A percentile compares a stretch with the other conserved stretches of the same genome.
Evolutionary conservation across 2,329 filamentous ascomycete genomes (phyloP).

Genomic region (Xylariales sp.): DNA sequence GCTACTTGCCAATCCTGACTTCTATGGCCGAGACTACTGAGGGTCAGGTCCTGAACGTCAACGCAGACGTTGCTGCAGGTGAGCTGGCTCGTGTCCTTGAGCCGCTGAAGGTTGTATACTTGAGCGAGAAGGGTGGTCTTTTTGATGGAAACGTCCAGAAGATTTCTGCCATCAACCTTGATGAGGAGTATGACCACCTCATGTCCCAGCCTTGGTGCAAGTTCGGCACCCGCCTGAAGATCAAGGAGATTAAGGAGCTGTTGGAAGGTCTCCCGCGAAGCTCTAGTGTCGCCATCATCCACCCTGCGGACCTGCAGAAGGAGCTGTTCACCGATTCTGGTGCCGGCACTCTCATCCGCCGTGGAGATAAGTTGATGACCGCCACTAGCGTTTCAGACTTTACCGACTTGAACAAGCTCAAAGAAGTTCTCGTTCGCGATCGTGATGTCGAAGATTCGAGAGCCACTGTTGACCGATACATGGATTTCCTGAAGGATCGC

Average conservation of each 20-base stretch:
- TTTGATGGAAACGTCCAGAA: conserved; percentile 93
- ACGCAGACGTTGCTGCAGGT: conserved; percentile 92
- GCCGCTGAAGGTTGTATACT: conserved; percentile 94
- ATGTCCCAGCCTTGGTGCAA: conserved; percentile 95
- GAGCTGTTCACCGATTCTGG: conserved; percentile 96
- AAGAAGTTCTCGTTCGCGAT: conserved; percentile 77
- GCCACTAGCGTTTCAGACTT: conserved; percentile 70
- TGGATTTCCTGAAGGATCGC: conserved; percentile 71
- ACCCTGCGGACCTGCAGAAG: conserved; percentile 92
- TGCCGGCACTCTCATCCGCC: conserved; percentile 85
- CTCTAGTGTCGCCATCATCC: conserved; percentile 95
- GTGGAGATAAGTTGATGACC: conserved; percentile 83
- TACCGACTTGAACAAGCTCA: conserved; percentile 69
- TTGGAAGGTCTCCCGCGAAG: conserved; percentile 83
- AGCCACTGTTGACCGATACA: conserved; percentile 80
- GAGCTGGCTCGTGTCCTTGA: conserved; percentile 86
- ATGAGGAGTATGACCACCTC: conserved; percentile 89
- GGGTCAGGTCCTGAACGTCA: conserved; percentile 93
- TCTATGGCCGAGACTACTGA: conserved; percentile 94
- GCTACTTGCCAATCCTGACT: conserved; percentile 88
- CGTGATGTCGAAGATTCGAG: conserved; percentile 76
- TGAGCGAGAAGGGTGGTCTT: conserved; percentile 96
- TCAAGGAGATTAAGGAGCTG: conserved; percentile 94
- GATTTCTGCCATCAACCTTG: conserved; percentile 95
- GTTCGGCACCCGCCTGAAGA: conserved; percentile 93